These are phyloP conservation scores for Suhomyces ambrosiae DNA, from an alignment of 1,139 yeast species.

Conservation along the genomic window DNA sequence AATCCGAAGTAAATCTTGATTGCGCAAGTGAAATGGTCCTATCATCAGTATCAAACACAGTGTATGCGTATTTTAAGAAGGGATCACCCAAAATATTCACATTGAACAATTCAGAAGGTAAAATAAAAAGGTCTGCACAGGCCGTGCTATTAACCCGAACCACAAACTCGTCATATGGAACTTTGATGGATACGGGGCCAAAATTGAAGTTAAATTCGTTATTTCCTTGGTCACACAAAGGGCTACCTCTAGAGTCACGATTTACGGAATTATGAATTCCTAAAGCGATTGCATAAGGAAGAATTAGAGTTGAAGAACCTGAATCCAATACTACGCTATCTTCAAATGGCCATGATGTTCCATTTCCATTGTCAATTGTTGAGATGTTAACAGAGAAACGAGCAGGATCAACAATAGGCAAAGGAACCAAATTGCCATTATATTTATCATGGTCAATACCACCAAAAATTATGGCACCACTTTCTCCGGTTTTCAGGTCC, in stretches of 20 bases:
- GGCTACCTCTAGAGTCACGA: not conserved
- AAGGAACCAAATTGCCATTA: slow-evolving; percentile 16
- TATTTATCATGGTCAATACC: slow-evolving; percentile 24
- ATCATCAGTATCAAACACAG: slow-evolving; percentile 30
- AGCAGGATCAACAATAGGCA: slow-evolving; percentile 4
- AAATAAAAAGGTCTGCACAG: not conserved
- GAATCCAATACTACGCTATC: not conserved
- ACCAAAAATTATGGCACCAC: slow-evolving; percentile 19
- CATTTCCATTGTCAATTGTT: not conserved
- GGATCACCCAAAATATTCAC: slow-evolving; percentile 26
- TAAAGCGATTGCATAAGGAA: no score
- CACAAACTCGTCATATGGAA: not conserved
- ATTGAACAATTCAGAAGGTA: not conserved
- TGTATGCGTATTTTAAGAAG: slow-evolving; percentile 32
- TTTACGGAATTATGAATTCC: no score
- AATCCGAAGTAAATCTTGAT: not conserved
- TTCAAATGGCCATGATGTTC: not conserved
- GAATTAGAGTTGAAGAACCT: not conserved
- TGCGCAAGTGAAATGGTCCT: slow-evolving; percentile 28
- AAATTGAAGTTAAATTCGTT: not conserved
- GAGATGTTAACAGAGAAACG: not conserved
- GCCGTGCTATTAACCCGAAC: not conserved
- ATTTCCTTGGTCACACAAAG: not conserved
- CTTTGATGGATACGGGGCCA: not conserved
- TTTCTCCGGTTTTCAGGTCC: slow-evolving; percentile 8